phyloP scores from a whole-genome alignment of 257 asterid genomes.

The Ophiorrhiza pumila region DNA sequence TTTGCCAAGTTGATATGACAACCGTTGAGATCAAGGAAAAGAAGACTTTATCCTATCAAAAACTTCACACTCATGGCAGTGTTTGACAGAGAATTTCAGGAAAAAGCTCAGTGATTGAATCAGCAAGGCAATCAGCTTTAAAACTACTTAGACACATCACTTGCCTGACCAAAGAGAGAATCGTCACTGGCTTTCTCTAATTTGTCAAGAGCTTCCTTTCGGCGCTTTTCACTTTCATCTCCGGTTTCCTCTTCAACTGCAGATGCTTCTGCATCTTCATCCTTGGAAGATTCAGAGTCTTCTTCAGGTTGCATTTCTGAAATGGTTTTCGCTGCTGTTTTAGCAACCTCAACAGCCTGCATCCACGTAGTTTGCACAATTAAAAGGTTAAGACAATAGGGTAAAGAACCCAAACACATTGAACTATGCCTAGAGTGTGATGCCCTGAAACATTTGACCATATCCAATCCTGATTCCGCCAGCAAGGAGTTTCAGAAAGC shows the following conservation, averaged over 20 bases:
- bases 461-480: no score
- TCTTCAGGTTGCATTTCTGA: conserved; percentile 43
- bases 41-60: background rate
- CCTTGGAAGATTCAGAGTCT: conserved; percentile 67
- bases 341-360: conserved; percentile 94
- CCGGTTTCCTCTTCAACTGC: conserved; percentile 60
- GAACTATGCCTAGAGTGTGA: background rate
- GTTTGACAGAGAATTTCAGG: background rate
- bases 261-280: conserved; percentile 39
- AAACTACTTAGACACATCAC: conserved; percentile 17
- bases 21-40: background rate
- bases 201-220: conserved; percentile 68
- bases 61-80: background rate
- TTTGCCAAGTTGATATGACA: background rate
- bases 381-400: background rate
- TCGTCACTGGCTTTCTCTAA: conserved; percentile 93
- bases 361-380: background rate
- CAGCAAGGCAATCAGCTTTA: background rate
- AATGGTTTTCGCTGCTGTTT: conserved; percentile 44
- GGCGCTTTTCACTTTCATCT: conserved; percentile 60
- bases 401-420: background rate
- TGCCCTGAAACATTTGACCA: background rate
- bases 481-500: background rate
- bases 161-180: conserved; percentile 81
- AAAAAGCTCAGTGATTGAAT: background rate